Conservation (phyloP, 2,329 filamentous ascomycete genomes). For the Sarocladium kiliense region DNA sequence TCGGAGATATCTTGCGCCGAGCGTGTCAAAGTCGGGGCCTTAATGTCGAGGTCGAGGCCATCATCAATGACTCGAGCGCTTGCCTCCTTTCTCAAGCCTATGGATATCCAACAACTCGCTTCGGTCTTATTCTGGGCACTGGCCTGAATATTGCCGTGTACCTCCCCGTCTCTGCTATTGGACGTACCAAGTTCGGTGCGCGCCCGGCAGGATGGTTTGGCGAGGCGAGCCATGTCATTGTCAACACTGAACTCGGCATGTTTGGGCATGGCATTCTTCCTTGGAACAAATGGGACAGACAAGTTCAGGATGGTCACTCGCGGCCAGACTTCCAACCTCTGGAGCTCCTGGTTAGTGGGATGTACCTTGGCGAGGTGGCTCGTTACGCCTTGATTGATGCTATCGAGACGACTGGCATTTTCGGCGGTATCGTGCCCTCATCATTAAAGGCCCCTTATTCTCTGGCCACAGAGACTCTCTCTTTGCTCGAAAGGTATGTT, state of each 20-base stretch:
- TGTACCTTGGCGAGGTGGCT: constrained; percentile 62
- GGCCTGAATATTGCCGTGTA: constrained; percentile 63
- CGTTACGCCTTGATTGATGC: constrained; percentile 55
- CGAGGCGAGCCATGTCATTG: constrained; percentile 55
- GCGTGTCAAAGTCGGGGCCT: constrained; percentile 48
- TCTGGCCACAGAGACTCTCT: constrained; percentile 56
- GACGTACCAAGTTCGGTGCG: constrained; percentile 49
- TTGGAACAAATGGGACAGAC: constrained; percentile 55
- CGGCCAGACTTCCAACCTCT: constrained; percentile 57
- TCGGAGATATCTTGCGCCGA: constrained; percentile 51
- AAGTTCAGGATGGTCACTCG: constrained; percentile 46
- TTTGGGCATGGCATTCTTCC: constrained; percentile 56
- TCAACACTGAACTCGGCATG: constrained; percentile 65
- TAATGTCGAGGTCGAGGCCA: constrained; percentile 51
- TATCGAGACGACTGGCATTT: constrained; percentile 45
- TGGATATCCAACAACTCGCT: constrained; percentile 47
- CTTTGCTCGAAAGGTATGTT: constrained; percentile 51
- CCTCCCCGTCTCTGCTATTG: constrained; percentile 53
- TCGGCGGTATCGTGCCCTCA: constrained; percentile 52
- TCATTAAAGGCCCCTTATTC: constrained; percentile 50
- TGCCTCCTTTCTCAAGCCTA: constrained; percentile 62
- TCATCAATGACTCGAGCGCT: constrained; percentile 65
- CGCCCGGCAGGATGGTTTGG: constrained; percentile 53
- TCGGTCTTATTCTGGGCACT: constrained; percentile 62
- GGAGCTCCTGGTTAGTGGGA: constrained; percentile 59